Base-by-base conservation (phyloP, 768 basidiomycete genomes). In the Kondoa malvinella region DNA sequence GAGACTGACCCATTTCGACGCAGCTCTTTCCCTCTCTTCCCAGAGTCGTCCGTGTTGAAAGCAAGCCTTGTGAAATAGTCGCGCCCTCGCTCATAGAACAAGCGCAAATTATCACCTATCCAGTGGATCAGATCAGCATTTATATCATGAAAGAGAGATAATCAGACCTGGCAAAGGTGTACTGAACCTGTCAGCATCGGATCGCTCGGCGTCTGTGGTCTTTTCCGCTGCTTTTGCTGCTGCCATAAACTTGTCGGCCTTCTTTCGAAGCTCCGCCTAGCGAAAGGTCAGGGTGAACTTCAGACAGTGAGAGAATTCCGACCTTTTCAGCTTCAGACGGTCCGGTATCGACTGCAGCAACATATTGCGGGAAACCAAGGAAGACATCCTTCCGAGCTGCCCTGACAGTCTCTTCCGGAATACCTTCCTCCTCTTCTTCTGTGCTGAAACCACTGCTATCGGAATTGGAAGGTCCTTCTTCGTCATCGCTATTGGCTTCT, bases 131-230 rank as follows among this genome's bases (percentile, higher is more conserved):
- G n/a, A n/a, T n/a, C n/a, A n/a, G n/a, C n/a, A n/a, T n/a, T n/a
- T n/a, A n/a, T n/a, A n/a, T n/a, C n/a, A n/a, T n/a, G n/a, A n/a
- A n/a, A n/a, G n/a, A n/a, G n/a, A n/a, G n/a, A n/a, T n/a, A n/a
- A n/a, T n/a, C n/a, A n/a, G n/a, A n/a, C n/a, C 88, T 0, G 89
- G 88, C 1, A 86, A 79, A 0, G 91, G 91, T 0, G 89, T 91
- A 72, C 85, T 87, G 30, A 87, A 74, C 0, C 82, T 76, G 68
- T 91, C 88, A 73, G 90, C 89, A 0, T 82, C 79, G 0, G 86
- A 83, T 2, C 84, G 80, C 1, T 76, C 69, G 3, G 80, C 65
- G 82, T 83, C 4, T 50, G n/a, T n/a, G 57, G 8, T 30, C 30
- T 63, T 33, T 27, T n/a, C n/a, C 15, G 84, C 77, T 31, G 75